Conservation (phyloP, 2,329 filamentous ascomycete species). For the Sporothrix inflata region DNA sequence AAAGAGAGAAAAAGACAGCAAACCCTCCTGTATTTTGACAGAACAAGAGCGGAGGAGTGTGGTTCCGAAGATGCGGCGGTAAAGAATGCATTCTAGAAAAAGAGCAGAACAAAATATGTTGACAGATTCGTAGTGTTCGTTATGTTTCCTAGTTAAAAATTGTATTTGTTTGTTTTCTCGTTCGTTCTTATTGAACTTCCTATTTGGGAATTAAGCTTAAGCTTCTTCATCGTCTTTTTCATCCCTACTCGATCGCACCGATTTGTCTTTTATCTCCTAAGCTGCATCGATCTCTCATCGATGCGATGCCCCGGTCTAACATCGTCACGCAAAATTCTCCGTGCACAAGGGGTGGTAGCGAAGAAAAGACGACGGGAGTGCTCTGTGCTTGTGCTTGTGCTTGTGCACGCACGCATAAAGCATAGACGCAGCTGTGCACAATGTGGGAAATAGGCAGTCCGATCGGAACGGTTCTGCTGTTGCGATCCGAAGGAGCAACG, state of each 20-base stretch:
- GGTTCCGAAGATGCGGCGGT: not conserved
- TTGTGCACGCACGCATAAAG: not conserved
- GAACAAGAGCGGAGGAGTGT: not conserved
- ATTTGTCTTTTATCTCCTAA: not conserved
- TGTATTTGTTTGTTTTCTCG: not conserved
- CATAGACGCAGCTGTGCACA: not conserved
- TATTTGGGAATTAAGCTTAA: slow-evolving; percentile 4
- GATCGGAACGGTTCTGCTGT: not conserved
- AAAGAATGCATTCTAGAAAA: not conserved
- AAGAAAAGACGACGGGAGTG: not conserved
- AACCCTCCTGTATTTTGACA: not conserved
- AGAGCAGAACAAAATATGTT: not conserved
- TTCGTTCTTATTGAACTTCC: not conserved
- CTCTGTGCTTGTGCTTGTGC: not conserved
- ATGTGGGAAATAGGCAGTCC: not conserved
- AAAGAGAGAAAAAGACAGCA: not conserved
- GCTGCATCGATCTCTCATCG: not conserved
- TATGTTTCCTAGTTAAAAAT: not conserved
- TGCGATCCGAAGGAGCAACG: slow-evolving; percentile 2
- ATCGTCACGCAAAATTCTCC: not conserved
- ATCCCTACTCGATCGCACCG: not conserved
- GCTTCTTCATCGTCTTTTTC: not conserved
- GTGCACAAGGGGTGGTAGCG: not conserved
- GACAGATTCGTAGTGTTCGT: not conserved
- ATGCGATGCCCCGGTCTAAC: not conserved